These are phyloP conservation scores for Trametes villosa DNA, from an alignment of 768 basidiomycete genomes.

Conservation along the genomic window DNA sequence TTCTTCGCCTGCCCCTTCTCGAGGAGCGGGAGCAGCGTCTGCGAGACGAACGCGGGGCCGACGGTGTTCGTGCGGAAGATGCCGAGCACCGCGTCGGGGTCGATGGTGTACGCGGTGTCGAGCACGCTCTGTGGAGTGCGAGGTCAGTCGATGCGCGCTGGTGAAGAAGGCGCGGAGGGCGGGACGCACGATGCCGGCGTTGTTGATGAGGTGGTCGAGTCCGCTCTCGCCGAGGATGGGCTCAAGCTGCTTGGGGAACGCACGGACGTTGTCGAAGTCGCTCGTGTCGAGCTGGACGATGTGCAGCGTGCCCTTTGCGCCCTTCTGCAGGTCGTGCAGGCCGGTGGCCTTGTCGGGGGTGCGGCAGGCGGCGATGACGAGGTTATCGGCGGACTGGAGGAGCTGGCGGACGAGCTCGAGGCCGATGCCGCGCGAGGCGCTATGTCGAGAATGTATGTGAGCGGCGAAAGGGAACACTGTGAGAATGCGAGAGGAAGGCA, in stretches of 20 bases:
- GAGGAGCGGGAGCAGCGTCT: constrained; percentile 11
- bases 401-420: constrained; percentile 35
- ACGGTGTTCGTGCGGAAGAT: constrained; percentile 12
- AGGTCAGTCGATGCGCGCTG: background rate
- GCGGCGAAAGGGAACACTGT: too few species aligned
- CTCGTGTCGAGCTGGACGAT: constrained; percentile 39
- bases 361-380: constrained; percentile 37
- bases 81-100: background rate
- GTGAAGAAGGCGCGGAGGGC: too few species aligned
- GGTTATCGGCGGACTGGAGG: constrained; percentile 23
- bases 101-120: constrained; percentile 6
- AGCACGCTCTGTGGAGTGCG: background rate
- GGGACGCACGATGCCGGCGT: constrained; percentile 40
- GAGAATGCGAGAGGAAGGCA: background rate
- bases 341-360: constrained; percentile 29
- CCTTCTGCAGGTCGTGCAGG: constrained; percentile 25
- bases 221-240: constrained; percentile 35
- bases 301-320: constrained; percentile 36
- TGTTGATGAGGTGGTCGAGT: constrained; percentile 46
- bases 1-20: constrained; percentile 13
- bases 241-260: constrained; percentile 26
- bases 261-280: constrained; percentile 32
- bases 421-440: constrained; percentile 33
- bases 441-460: background rate
- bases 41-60: constrained; percentile 10